Conservation (phyloP, 139 green algal genomes). For the Axilococcus clingmanii region DNA sequence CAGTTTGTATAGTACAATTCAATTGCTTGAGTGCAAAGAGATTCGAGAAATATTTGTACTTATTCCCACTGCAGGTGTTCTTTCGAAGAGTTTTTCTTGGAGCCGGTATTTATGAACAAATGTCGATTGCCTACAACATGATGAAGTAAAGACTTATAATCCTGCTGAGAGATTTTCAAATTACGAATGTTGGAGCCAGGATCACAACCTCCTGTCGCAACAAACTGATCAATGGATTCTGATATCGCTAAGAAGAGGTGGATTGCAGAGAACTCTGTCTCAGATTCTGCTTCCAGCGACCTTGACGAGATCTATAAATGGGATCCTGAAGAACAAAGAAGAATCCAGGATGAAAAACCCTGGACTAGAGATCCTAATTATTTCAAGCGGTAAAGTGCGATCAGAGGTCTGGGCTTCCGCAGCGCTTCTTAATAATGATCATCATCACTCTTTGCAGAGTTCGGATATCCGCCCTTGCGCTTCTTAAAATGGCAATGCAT, state of each 20-base stretch:
- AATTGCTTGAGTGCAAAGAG: too few relatives aligned
- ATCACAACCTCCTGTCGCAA: neutral
- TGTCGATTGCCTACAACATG: neutral
- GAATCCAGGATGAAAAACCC: conserved; percentile 59
- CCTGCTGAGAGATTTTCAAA: neutral
- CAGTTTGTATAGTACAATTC: too few relatives aligned
- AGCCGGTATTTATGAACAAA: neutral
- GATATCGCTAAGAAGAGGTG: conserved; percentile 40
- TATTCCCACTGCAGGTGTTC: too few relatives aligned
- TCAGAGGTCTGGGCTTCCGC: neutral
- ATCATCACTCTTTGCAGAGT: conserved; percentile 48
- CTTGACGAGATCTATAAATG: conserved; percentile 71
- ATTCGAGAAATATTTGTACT: too few relatives aligned
- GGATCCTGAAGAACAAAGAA: conserved; percentile 53
- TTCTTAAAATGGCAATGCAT: conserved; percentile 98
- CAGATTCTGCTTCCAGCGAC: conserved; percentile 13
- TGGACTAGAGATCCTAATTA: conserved; percentile 82
- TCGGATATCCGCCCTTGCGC: conserved; percentile 80
- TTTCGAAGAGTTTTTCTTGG: neutral
- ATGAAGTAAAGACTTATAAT: neutral
- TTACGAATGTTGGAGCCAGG: neutral
- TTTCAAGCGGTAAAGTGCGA: conserved; percentile 65
- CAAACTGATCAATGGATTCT: neutral
- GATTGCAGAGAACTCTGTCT: conserved; percentile 91
- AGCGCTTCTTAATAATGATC: neutral